Evolutionary conservation across 495 filamentous ascomycete species (phyloP), one percentile per base, ranked within the genome.

Genomic region (Penicillium manginii): DNA sequence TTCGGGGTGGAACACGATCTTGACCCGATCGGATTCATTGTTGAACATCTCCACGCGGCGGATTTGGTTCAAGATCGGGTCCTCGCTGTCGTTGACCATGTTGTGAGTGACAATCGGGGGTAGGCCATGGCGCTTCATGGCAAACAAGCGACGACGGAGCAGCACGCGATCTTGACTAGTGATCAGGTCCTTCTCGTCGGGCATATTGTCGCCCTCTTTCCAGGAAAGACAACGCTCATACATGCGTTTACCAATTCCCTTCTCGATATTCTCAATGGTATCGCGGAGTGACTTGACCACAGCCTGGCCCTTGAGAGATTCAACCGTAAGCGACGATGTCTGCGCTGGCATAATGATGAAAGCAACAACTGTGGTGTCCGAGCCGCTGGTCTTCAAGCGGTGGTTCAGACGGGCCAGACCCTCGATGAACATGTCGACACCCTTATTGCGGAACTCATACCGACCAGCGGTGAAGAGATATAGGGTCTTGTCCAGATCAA

Each of bases 41-140:
- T 98, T 98, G 81, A 98, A 98, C 32, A 98, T 86, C 65, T 97
- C 91, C 39, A 97, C 96, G 23, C 94, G 86, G 33, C 94, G 91
- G 57, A 98, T 89, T 75, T 98, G 94, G 78, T 97, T 97, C 55
- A 98, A 75, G 63, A 98, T 92, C 23, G 93, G 94, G 62, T 98
- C 94, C 49, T 97, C 93, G 15, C 78, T 68, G 73, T 98, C 94
- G 65, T 97, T 96, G 64, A 88, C 77, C 94, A 98, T 98, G 80
- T 98, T 98, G 80, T 98, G 94, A n/a, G 94, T 98, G 23, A 98
- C 94, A 64, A 98, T 96, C 9, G 94, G 94, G 2, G 94, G 94
- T 9, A 98, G 84, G 29, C 79, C 80, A 68, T 93, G 84, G 45
- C 94, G 83, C 76, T 98, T 98, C 91, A 98, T 96, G 50, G 92